phyloP scores from a whole-genome alignment of 2,329 filamentous ascomycete species.

The Stachybotrys chartarum region DNA sequence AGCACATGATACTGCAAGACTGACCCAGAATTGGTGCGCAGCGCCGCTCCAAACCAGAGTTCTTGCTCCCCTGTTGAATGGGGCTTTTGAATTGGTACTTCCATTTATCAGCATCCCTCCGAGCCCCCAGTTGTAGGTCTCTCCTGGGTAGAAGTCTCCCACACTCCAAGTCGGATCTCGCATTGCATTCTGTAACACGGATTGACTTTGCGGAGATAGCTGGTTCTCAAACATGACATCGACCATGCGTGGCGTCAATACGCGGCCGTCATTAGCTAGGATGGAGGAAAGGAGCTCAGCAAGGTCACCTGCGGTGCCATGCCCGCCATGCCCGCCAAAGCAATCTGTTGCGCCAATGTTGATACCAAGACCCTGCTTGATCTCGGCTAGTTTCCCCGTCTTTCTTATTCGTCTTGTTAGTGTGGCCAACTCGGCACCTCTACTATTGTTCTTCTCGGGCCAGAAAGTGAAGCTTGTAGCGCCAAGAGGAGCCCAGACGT shows the following conservation, averaged over 20 bases:
- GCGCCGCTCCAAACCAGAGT: neutral
- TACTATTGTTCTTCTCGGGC: neutral
- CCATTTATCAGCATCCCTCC: neutral
- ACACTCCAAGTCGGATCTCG: neutral
- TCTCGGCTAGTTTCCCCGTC: neutral
- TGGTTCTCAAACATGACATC: neutral
- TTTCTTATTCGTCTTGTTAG: neutral
- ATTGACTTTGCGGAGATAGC: neutral
- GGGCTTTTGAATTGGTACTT: neutral
- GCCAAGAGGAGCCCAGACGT: constrained; percentile 24
- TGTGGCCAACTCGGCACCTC: neutral
- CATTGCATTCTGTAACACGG: neutral
- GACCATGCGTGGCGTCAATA: neutral
- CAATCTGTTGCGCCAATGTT: neutral
- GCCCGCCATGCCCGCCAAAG: neutral
- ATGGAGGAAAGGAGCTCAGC: neutral
- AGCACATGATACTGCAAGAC: neutral
- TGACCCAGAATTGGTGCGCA: neutral
- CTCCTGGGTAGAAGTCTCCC: neutral
- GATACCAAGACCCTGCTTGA: neutral
- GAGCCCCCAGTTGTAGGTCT: neutral
- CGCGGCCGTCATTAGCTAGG: neutral
- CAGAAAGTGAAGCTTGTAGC: constrained; percentile 6
- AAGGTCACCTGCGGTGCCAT: neutral
- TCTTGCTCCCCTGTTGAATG: neutral